Evolutionary conservation across 345 rosid species (phyloP), one percentile per base, ranked within the genome.

Genomic region (Schrenkiella parvula): DNA sequence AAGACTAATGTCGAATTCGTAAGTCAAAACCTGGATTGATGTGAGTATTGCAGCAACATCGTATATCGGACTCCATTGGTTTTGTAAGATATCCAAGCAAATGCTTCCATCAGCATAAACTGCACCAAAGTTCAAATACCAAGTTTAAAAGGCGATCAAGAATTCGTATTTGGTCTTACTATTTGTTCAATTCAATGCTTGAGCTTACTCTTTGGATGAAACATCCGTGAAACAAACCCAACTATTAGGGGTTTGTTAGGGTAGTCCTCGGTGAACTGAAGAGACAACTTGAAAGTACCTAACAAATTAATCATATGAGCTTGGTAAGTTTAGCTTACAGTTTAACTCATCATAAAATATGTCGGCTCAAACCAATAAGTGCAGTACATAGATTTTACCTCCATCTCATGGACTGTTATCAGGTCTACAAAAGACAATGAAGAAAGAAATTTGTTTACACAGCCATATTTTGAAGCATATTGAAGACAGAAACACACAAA

Each of bases 371-470:
- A 56, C 58, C 55, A 18, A 22, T 6, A 46, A 15, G 53, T 18
- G 26, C 18, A 46, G 12, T 26, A 62, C 21, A 47, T 12, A 74
- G 64, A 26, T 68, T 83, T 76, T 69, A 90, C 93, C 96, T 85
- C 93, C 93, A 70, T 90, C 96, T 93, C 96, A 90, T 1, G 93
- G 89, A 25, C 88, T 82, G 76, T 86, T 93, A 64, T 86, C 90
- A 63, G 90, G 96, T 38, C 93, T 88, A 85, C 81, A 79, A 86
- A n/a, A 50, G 42, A 74, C 71, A 66, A 31, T 50, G 79, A 17
- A 46, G 73, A 68, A 68, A 50, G 31, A 23, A 0, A 28, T 0
- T 44, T 2, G 10, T 13, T 53, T 22, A 68, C 10, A 5, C 1
- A 34, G 18, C 17, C 50, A 71, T 2, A 10, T 6, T 29, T 61